Evolutionary conservation across 2,329 filamentous ascomycete genomes (phyloP).

Genomic region (Paecilomyces sp.): DNA sequence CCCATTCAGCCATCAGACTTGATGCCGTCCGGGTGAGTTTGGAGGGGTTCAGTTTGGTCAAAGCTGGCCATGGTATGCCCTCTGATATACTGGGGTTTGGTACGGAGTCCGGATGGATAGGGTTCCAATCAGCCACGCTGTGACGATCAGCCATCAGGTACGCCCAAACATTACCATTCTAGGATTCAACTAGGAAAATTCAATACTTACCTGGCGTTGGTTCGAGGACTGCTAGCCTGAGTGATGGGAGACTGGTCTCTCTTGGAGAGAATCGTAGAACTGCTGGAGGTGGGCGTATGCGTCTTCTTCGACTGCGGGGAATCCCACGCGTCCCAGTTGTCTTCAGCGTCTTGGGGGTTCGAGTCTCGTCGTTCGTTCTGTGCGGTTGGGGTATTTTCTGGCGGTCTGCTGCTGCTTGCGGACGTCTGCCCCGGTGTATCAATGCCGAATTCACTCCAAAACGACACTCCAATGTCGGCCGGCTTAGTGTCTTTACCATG

Average conservation of each 20-base stretch:
- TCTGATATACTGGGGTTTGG: slow-evolving; percentile 28
- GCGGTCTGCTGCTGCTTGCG: slow-evolving; percentile 15
- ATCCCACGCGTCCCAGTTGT: slow-evolving; percentile 52
- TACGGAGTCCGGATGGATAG: slow-evolving; percentile 14
- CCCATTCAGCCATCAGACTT: slow-evolving; percentile 85
- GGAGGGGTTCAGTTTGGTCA: slow-evolving; percentile 65
- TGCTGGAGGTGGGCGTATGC: slow-evolving; percentile 39
- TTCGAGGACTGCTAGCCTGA: slow-evolving; percentile 44
- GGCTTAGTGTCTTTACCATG: slow-evolving; percentile 36
- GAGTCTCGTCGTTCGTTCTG: slow-evolving; percentile 29
- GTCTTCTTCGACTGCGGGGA: slow-evolving; percentile 36
- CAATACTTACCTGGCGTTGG: slow-evolving; percentile 45
- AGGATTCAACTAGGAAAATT: not conserved
- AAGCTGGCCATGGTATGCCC: slow-evolving; percentile 57
- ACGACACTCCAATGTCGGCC: slow-evolving; percentile 37
- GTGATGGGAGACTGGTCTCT: slow-evolving; percentile 38
- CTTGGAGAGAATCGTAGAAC: slow-evolving; percentile 45
- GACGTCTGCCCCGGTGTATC: slow-evolving; percentile 39
- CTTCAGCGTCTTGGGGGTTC: slow-evolving; percentile 40
- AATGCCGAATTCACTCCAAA: slow-evolving; percentile 47
- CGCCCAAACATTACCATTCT: not conserved
- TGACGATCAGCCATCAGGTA: slow-evolving; percentile 9
- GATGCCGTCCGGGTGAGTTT: slow-evolving; percentile 78
- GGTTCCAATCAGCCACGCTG: slow-evolving; percentile 33
- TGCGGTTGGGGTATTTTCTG: slow-evolving; percentile 22